These are phyloP conservation scores for Arabis hirsuta DNA, from an alignment of 345 rosid genomes.

Conservation along the genomic window DNA sequence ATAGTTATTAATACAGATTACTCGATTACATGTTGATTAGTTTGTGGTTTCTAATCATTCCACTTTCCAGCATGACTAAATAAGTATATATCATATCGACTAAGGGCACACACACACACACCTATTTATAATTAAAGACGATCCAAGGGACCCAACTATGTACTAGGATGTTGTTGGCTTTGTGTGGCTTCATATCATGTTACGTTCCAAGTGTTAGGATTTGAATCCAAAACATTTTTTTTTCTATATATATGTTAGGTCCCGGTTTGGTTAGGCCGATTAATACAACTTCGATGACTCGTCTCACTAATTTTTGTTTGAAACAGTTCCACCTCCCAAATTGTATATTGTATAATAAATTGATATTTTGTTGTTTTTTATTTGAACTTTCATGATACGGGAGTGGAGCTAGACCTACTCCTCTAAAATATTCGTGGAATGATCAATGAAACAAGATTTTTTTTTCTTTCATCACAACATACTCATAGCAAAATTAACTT, in stretches of 20 bases:
- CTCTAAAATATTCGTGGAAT: background rate
- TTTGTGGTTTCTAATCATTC: background rate
- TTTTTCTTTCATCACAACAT: background rate
- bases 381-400: no score
- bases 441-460: background rate
- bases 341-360: background rate
- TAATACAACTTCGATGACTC: conserved; percentile 4
- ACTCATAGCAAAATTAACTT: no score
- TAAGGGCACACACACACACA: background rate
- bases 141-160: conserved; percentile 15
- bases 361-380: background rate
- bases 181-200: conserved; percentile 39
- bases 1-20: background rate
- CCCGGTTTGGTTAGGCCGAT: background rate
- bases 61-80: no score
- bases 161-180: conserved; percentile 39
- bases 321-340: background rate
- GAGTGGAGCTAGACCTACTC: background rate
- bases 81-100: background rate
- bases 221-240: background rate
- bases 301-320: background rate
- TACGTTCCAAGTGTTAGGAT: conserved; percentile 28
- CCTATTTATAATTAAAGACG: conserved; percentile 27
- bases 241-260: conserved; percentile 19
- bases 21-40: background rate